Evolutionary conservation across 2,329 filamentous ascomycete genomes (phyloP).

Genomic region (Colletotrichum tofieldiae): DNA sequence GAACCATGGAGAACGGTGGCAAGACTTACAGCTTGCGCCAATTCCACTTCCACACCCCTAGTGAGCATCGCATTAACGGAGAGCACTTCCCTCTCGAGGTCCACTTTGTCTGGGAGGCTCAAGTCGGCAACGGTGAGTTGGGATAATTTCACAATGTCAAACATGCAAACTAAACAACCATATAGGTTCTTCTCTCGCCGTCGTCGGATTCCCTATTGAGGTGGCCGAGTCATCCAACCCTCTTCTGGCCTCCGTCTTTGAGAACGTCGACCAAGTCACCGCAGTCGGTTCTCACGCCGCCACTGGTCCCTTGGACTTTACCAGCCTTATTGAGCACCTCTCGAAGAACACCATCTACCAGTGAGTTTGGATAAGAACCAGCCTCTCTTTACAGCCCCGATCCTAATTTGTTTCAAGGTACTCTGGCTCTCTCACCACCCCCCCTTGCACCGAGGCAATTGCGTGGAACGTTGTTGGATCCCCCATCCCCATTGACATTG

Average conservation of each 20-base stretch:
- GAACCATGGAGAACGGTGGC: conserved; percentile 59
- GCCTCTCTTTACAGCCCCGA: background rate
- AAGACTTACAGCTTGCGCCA: conserved; percentile 63
- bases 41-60: conserved; percentile 74
- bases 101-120: conserved; percentile 59
- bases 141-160: background rate
- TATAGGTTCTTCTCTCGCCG: conserved; percentile 52
- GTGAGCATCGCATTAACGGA: conserved; percentile 69
- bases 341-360: conserved; percentile 58
- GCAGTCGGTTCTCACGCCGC: conserved; percentile 55
- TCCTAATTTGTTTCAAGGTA: conserved; percentile 56
- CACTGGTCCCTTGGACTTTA: conserved; percentile 61
- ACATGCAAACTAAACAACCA: conserved; percentile 40
- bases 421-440: conserved; percentile 74
- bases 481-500: conserved; percentile 63
- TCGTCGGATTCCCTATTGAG: conserved; percentile 58
- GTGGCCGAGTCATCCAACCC: conserved; percentile 45
- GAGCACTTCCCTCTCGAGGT: conserved; percentile 58
- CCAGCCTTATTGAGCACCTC: conserved; percentile 56
- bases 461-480: conserved; percentile 67
- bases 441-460: conserved; percentile 73
- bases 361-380: conserved; percentile 43
- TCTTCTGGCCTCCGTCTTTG: conserved; percentile 56
- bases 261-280: conserved; percentile 56
- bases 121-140: conserved; percentile 44